Evolutionary conservation across 495 filamentous ascomycete genomes (phyloP), one percentile per base, ranked within the genome.

Genomic region (Aspergillus heteromorphus): DNA sequence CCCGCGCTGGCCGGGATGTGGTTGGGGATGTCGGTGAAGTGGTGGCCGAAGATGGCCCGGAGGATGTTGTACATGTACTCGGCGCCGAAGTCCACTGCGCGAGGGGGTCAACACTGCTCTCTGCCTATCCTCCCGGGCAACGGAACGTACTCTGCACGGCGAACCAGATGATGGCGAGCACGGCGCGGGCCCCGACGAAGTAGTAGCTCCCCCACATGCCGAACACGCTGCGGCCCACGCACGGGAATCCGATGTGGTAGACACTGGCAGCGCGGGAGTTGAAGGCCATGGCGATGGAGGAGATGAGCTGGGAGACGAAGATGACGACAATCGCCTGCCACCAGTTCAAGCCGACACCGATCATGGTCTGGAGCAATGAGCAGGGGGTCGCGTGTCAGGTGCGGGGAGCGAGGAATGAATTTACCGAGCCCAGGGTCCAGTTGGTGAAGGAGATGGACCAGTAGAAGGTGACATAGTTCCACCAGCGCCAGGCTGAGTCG

Each of bases 101-200:
- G 9, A n/a, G n/a, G n/a, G n/a, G 6, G 51, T 34, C 48, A 40
- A 42, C 7, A 17, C 4, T 10, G 21, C 25, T 41, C n/a, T 2
- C 11, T 27, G n/a, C 4, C 9, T n/a, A n/a, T n/a, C n/a, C n/a
- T n/a, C n/a, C n/a, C n/a, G n/a, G n/a, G n/a, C n/a, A n/a, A 48
- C 4, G 4, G 16, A 16, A 57, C 66, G 62, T 75, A 23, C 78
- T 72, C 63, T 83, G 76, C 48, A 86, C 82, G 38, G 78, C 79
- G 21, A 83, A 76, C 82, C 83, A 86, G 60, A 85, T 82, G 68
- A 84, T 74, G 23, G 80, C 82, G 14, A 84, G 67, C 54, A 84
- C 74, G 9, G 73, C 73, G 40, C 83, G 72, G 1, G 79, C 81
- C 11, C 83, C 68, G 34, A 84, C 80, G 36, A 73, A 71, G 60